Evolutionary conservation across 176 grass and related monocot species (phyloP), one percentile per base, ranked within the genome.

Genomic region (Lolium multiflorum): DNA sequence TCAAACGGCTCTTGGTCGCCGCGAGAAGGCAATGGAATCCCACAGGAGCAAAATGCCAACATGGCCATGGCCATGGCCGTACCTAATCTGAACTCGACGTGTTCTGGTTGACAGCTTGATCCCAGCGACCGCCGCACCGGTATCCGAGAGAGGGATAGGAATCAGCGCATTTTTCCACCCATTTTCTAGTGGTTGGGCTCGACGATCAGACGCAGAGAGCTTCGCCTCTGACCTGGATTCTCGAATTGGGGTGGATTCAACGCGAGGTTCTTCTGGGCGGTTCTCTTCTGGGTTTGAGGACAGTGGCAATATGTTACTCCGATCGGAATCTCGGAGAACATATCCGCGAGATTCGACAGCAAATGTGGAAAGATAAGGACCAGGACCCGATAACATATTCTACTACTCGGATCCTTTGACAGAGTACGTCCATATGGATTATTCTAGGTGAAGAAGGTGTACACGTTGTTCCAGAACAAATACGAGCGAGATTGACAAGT

Each of bases 81-180:
- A 37, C 63, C 60, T 26, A 26, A 61, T 61, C 58, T 13, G 41
- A 43, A 43, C 63, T 66, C 26, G 14, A 66, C 63, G 63, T 66
- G 63, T 66, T 37, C 11, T 9, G 26, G 63, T 66, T 66, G 63
- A 66, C 63, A 66, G 63, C 63, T 66, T 66, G 63, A 66, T 66
- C 63, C 63, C 63, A 66, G 63, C 63, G 63, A 66, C 63, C 57
- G 52, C 52, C 7, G 57, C 14, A 15, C 52, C 58, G 62, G 62
- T 31, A 65, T 65, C 62, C 62, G 54, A 56, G 15, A 55, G 54
- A 56, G 15, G 3, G 57, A 59, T 17, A 26, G 60, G 60, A 63
- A 63, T 65, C 62, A 65, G 25, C 62, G 11, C 62, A 31, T 31
- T 63, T 63, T 1, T 63, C 13, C 15, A 31, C 4, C 0, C 11